Evolutionary conservation across 345 rosid species (phyloP), one percentile per base, ranked within the genome.

Genomic region (Brassica rapa): DNA sequence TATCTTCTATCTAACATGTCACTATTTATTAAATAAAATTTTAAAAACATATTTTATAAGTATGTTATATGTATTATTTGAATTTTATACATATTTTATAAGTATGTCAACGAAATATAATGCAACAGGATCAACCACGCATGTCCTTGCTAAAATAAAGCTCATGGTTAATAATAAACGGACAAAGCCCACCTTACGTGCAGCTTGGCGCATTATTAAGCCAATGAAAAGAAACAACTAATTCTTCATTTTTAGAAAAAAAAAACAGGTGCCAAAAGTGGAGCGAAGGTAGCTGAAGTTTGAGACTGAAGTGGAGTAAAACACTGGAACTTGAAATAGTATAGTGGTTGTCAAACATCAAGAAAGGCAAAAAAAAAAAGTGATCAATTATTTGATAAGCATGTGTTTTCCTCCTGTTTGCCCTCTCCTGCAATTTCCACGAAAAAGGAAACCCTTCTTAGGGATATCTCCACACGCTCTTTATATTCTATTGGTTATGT

Each of bases 371-470:
- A 67, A 68, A 67, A 68, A 68, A 68, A 68, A 69, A 68, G 19
- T 68, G 74, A 69, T 76, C 55, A 89, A 91, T 91, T 90, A 86
- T 83, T 90, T 86, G 19, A 82, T 81, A 39, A 88, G 86, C 84
- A 86, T 81, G 83, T 86, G 81, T 91, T 91, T 70, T 89, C 89
- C 68, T 86, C 90, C 72, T 84, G 86, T 64, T 88, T 56, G 84
- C 85, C 77, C 68, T 91, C 83, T 88, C 93, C 95, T 90, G 91
- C 65, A 68, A 70, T 70, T 80, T 70, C 75, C 78, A 67, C 33
- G 46, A 39, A 43, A 15, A 62, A 68, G 51, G 10, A 16, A 8
- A 61, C 46, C 46, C 68, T 24, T 51, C 6, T 73, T 68, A 68
- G 37, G 11, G 27, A 61, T 55, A 23, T 37, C 24, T 10, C 71